phyloP scores from a whole-genome alignment of 78 protist genomes.

The Blattamonas nauphoetae region DNA sequence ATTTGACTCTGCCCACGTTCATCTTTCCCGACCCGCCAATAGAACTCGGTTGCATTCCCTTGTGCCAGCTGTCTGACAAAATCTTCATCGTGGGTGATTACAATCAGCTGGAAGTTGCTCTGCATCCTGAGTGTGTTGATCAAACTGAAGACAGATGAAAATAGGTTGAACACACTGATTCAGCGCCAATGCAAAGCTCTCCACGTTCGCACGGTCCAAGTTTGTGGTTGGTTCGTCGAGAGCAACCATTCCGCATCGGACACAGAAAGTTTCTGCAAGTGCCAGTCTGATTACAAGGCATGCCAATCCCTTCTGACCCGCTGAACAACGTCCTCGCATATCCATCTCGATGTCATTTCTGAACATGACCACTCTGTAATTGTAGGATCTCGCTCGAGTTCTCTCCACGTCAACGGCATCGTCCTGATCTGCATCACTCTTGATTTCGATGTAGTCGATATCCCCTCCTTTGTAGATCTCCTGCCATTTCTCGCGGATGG shows the following conservation, averaged over 20 bases:
- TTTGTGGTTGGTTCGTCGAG: conserved; percentile 99
- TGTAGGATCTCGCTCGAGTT: conserved; percentile 11
- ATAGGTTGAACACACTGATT: neutral
- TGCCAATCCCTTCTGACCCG: conserved; percentile 92
- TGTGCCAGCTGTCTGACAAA: conserved; percentile 49
- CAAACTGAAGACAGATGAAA: conserved; percentile 24
- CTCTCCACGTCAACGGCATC: neutral
- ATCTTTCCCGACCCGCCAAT: conserved; percentile 7
- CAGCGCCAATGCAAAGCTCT: conserved; percentile 64
- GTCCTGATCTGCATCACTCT: conserved; percentile 43
- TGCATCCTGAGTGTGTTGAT: conserved; percentile 50
- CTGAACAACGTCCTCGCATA: conserved; percentile 97
- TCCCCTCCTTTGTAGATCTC: conserved; percentile 67
- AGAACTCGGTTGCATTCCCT: neutral
- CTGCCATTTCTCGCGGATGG: conserved; percentile 78
- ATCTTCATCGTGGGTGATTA: conserved; percentile 97
- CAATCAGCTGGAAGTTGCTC: conserved; percentile 82
- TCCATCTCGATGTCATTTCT: conserved; percentile 65
- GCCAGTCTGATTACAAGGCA: conserved; percentile 92
- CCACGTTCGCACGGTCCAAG: conserved; percentile 80
- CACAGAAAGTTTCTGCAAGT: conserved; percentile 89
- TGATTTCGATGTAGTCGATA: conserved; percentile 85
- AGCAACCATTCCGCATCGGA: conserved; percentile 92
- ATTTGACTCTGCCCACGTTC: neutral
- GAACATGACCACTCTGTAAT: conserved; percentile 71